Percentiles rank a stretch among this genome's conserved stretches.
phyloP scores from a whole-genome alignment of 208 protist species.

The Leishmania braziliensis region DNA sequence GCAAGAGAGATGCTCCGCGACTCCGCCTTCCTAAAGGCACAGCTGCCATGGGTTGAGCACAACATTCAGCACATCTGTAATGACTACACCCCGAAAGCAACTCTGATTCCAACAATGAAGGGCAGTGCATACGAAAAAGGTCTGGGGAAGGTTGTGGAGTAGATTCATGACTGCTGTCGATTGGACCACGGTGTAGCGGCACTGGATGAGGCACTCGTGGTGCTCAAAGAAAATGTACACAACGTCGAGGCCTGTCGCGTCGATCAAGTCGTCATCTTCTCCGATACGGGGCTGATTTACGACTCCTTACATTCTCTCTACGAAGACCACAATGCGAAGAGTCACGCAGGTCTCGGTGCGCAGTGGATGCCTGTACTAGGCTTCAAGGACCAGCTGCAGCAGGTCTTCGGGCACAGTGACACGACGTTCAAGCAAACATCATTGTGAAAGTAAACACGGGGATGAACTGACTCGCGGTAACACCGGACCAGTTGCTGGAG shows the following conservation, averaged over 20 bases:
- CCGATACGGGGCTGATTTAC: slow-evolving; percentile 58
- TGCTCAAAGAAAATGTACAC: slow-evolving; percentile 29
- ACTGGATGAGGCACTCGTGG: slow-evolving; percentile 47
- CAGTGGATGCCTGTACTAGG: slow-evolving; percentile 47
- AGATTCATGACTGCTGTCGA: slow-evolving; percentile 37
- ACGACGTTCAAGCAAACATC: slow-evolving; percentile 44
- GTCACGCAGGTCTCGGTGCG: slow-evolving; percentile 22
- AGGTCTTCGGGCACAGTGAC: slow-evolving; percentile 37
- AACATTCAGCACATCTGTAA: slow-evolving; percentile 47
- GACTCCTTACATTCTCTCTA: slow-evolving; percentile 12
- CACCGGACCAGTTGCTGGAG: slow-evolving; percentile 34
- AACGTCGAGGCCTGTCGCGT: slow-evolving; percentile 20
- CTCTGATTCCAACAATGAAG: slow-evolving; percentile 61
- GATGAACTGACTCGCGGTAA: slow-evolving; percentile 58
- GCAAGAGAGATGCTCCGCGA: slow-evolving; percentile 38
- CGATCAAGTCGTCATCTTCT: slow-evolving; percentile 48
- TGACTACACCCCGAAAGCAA: slow-evolving; percentile 44
- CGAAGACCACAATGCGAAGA: slow-evolving; percentile 39
- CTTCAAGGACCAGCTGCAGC: slow-evolving; percentile 36
- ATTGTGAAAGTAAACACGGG: slow-evolving; percentile 61
- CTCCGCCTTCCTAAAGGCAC: slow-evolving; percentile 52
- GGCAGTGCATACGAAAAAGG: slow-evolving; percentile 62
- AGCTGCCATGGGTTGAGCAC: slow-evolving; percentile 40
- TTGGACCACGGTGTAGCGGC: slow-evolving; percentile 50
- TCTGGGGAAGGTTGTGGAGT: slow-evolving; percentile 40